Evolutionary conservation across 352 stramenopile species (phyloP).

Genomic region (Phytophthora hybrid): DNA sequence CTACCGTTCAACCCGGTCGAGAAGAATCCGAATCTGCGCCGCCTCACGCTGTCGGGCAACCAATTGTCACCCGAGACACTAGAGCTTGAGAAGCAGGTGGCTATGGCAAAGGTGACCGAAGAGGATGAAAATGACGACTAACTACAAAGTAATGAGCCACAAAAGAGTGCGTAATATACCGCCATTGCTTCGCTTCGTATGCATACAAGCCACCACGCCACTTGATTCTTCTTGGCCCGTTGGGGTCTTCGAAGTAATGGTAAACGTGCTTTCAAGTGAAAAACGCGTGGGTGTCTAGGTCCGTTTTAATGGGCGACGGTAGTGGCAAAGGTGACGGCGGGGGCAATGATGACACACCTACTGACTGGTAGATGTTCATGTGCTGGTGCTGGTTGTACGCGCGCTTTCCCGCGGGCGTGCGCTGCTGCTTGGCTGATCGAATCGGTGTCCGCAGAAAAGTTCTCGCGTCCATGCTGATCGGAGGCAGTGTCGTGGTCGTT

Average conservation of each 20-base stretch:
- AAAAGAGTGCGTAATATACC: slow-evolving; percentile 25
- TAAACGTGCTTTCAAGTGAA: slow-evolving; percentile 64
- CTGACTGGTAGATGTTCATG: slow-evolving; percentile 36
- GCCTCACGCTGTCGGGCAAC: slow-evolving; percentile 86
- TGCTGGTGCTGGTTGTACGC: slow-evolving; percentile 28
- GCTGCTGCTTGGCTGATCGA: slow-evolving; percentile 37
- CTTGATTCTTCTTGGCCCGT: background rate
- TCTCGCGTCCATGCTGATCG: slow-evolving; percentile 41
- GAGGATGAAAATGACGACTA: slow-evolving; percentile 55
- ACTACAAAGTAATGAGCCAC: slow-evolving; percentile 4
- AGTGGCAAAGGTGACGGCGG: slow-evolving; percentile 63
- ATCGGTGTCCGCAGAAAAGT: slow-evolving; percentile 41
- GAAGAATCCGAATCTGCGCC: slow-evolving; percentile 68
- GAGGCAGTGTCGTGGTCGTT: slow-evolving; percentile 39
- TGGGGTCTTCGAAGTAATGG: background rate
- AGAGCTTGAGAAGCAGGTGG: slow-evolving; percentile 72
- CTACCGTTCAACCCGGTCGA: slow-evolving; percentile 86
- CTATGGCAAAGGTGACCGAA: slow-evolving; percentile 60
- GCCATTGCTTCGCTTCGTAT: slow-evolving; percentile 32
- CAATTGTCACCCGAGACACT: slow-evolving; percentile 62
- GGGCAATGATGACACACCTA: slow-evolving; percentile 31
- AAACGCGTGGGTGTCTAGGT: slow-evolving; percentile 87
- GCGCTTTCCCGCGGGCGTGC: slow-evolving; percentile 29
- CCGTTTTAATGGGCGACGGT: slow-evolving; percentile 85
- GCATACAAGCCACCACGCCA: slow-evolving; percentile 11